phyloP scores from a whole-genome alignment of 176 grass and related monocot genomes.

The Carex myosuroides region DNA sequence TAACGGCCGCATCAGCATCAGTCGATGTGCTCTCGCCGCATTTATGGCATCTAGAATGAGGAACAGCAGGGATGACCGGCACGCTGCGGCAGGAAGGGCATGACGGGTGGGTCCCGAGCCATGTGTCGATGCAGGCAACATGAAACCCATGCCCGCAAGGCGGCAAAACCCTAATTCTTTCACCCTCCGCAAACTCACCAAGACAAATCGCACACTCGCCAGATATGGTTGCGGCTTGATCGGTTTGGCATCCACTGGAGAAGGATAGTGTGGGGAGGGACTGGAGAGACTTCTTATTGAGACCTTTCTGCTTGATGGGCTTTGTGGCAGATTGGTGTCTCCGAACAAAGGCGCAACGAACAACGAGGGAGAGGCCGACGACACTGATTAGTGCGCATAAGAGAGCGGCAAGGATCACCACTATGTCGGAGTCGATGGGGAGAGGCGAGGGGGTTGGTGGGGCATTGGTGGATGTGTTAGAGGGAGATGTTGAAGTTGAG shows the following conservation, averaged over 20 bases:
- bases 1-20: not conserved
- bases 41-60: conserved; percentile 27
- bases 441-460: conserved; percentile 15
- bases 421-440: conserved; percentile 52
- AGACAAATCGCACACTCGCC: conserved; percentile 51
- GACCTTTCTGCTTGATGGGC: conserved; percentile 20
- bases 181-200: conserved; percentile 35
- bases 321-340: not conserved
- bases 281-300: conserved; percentile 55
- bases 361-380: conserved; percentile 50
- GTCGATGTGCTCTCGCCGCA: conserved; percentile 29
- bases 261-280: conserved; percentile 39
- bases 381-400: conserved; percentile 57
- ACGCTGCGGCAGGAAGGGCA: conserved; percentile 47
- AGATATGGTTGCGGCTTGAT: not conserved
- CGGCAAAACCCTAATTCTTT: conserved; percentile 47
- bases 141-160: conserved; percentile 54
- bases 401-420: conserved; percentile 57
- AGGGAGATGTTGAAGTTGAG: not conserved
- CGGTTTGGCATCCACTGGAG: not conserved
- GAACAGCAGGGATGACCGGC: not conserved
- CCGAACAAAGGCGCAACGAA: conserved; percentile 45
- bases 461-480: not conserved
- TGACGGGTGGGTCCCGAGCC: conserved; percentile 33
- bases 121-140: conserved; percentile 42